Conservation (phyloP, 225 moss, liverwort and hornwort genomes). For the Polytrichum commune region DNA sequence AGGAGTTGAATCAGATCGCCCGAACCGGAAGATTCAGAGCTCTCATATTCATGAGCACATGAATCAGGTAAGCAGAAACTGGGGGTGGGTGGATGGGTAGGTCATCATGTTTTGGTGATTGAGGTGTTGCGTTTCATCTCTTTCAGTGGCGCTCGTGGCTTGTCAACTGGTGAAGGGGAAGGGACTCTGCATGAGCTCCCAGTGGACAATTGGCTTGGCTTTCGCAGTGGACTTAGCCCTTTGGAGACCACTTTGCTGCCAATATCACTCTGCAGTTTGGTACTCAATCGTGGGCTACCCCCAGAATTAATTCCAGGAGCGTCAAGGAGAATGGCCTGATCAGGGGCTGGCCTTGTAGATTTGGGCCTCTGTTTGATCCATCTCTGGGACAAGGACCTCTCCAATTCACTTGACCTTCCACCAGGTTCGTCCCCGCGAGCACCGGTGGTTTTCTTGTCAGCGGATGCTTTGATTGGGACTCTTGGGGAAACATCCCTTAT, state of each 20-base stretch:
- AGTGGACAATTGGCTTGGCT: constrained; percentile 33
- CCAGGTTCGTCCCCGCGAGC: neutral
- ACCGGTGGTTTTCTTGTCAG: neutral
- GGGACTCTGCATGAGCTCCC: constrained; percentile 22
- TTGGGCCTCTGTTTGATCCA: constrained; percentile 60
- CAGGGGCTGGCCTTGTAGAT: constrained; percentile 24
- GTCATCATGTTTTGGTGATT: neutral
- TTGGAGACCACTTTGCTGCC: constrained; percentile 11
- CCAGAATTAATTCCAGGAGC: constrained; percentile 32
- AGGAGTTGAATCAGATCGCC: too few relatives aligned
- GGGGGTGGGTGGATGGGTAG: too few relatives aligned
- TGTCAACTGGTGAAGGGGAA: constrained; percentile 31
- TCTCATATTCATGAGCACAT: too few relatives aligned
- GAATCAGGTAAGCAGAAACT: too few relatives aligned
- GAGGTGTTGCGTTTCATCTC: constrained; percentile 40
- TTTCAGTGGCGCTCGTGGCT: constrained; percentile 38
- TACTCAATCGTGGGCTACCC: constrained; percentile 24
- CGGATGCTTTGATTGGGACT: constrained; percentile 8
- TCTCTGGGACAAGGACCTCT: constrained; percentile 51
- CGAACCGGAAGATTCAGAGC: too few relatives aligned
- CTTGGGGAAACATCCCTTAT: constrained; percentile 17
- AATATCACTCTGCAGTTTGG: constrained; percentile 8
- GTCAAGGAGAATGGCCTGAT: constrained; percentile 4
- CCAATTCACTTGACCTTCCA: constrained; percentile 22
- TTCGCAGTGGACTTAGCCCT: constrained; percentile 13